Evolutionary conservation across 1,284 basidiomycete genomes (phyloP).

Genomic region (Sporisorium exsertum): DNA sequence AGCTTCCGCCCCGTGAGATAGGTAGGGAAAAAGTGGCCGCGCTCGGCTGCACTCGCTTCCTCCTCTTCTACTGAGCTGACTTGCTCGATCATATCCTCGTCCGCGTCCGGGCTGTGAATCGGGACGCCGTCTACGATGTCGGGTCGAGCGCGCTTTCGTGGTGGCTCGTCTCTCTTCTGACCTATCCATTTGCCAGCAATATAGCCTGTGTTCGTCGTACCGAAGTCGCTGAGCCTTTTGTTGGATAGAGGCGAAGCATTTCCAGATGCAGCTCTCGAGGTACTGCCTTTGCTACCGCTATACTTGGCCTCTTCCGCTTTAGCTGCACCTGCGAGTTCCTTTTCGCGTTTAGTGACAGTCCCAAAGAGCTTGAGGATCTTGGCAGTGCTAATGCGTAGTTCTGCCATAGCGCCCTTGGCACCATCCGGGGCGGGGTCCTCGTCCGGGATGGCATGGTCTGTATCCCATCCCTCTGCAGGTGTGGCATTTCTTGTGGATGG

Average conservation of each 20-base stretch:
- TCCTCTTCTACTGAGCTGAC: conserved; percentile 7
- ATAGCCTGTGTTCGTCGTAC: conserved; percentile 22
- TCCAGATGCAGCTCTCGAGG: conserved; percentile 4
- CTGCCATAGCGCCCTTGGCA: conserved; percentile 48
- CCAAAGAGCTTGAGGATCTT: conserved; percentile 56
- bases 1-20: conserved; percentile 87
- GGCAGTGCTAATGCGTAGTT: conserved; percentile 45
- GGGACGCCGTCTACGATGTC: conserved; percentile 31
- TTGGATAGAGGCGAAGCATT: conserved; percentile 15
- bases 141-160: conserved; percentile 32
- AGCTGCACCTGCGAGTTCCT: conserved; percentile 49
- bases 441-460: conserved; percentile 13
- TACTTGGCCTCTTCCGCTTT: conserved; percentile 37
- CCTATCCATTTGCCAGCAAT: conserved; percentile 30
- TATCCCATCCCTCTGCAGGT: conserved; percentile 19
- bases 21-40: conserved; percentile 85
- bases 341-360: conserved; percentile 50
- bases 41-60: conserved; percentile 64
- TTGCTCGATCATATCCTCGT: conserved; percentile 17
- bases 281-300: conserved; percentile 1
- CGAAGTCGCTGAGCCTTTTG: conserved; percentile 18
- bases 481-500: conserved; percentile 36
- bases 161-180: conserved; percentile 9
- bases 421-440: conserved; percentile 57
- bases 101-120: background rate